Percentiles rank a stretch among this genome's conserved stretches.
Evolutionary conservation across 2,329 filamentous ascomycete species (phyloP).

Genomic region (Beauveria scarabaeidicola): DNA sequence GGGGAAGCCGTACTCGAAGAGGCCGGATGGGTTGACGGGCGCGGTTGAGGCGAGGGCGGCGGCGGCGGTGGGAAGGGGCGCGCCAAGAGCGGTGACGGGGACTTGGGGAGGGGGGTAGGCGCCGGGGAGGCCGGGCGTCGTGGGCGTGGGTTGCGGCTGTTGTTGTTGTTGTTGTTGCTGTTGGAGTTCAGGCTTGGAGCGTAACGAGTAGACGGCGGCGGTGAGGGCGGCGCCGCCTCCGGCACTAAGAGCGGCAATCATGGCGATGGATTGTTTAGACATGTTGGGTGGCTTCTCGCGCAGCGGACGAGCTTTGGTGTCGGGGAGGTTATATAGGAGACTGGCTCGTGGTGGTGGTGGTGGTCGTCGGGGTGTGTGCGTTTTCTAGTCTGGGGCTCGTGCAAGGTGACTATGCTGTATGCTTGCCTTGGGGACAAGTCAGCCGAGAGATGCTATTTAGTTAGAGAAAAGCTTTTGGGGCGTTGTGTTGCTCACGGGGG

Average conservation of each 20-base stretch:
- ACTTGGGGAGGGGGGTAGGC: constrained; percentile 21
- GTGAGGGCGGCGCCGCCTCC: constrained; percentile 69
- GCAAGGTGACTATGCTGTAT: neutral
- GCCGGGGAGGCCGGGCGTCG: constrained; percentile 21
- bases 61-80: constrained; percentile 45
- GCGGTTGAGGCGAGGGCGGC: constrained; percentile 22
- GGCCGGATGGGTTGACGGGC: constrained; percentile 63
- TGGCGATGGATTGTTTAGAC: constrained; percentile 70
- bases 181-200: constrained; percentile 35
- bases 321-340: constrained; percentile 14
- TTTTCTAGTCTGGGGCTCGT: neutral
- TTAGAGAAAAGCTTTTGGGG: no score
- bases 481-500: neutral
- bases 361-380: no score
- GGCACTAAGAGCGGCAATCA: constrained; percentile 68
- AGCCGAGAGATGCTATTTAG: neutral
- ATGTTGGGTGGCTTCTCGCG: constrained; percentile 37
- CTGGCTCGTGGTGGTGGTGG: no score
- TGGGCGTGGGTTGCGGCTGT: constrained; percentile 17
- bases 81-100: constrained; percentile 36
- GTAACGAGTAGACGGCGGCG: constrained; percentile 55
- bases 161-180: constrained; percentile 9
- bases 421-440: neutral
- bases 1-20: constrained; percentile 85
- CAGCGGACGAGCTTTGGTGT: neutral